Evolutionary conservation across 495 filamentous ascomycete genomes (phyloP).

Genomic region (Achaetomiella virescens): DNA sequence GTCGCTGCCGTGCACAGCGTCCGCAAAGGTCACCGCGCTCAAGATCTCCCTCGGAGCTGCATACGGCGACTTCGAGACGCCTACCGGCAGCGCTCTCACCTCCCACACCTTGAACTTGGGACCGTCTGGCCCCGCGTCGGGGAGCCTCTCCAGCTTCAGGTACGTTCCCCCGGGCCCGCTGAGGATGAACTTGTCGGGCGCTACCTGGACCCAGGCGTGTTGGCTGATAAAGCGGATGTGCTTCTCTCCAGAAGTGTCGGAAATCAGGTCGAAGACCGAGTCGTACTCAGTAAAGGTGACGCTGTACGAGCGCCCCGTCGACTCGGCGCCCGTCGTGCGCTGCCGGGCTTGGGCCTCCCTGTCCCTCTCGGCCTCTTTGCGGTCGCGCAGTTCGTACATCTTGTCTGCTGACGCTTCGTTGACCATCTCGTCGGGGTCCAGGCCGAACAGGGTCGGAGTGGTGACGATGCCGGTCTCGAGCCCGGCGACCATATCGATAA

Average conservation of each 20-base stretch:
- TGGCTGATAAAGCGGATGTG: slow-evolving; percentile 71
- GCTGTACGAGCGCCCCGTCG: slow-evolving; percentile 22
- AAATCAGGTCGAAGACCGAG: slow-evolving; percentile 77
- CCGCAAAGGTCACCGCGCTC: slow-evolving; percentile 50
- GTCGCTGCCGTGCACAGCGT: slow-evolving; percentile 77
- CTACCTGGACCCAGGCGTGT: slow-evolving; percentile 74
- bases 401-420: slow-evolving; percentile 51
- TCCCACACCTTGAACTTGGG: slow-evolving; percentile 34
- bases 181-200: slow-evolving; percentile 58
- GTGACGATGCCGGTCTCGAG: slow-evolving; percentile 77
- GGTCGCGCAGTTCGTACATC: slow-evolving; percentile 48
- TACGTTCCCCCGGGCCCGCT: slow-evolving; percentile 48
- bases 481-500: slow-evolving; percentile 93
- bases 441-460: slow-evolving; percentile 85
- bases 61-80: slow-evolving; percentile 47
- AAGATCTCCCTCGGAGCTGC: slow-evolving; percentile 62
- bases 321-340: not conserved
- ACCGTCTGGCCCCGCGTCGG: slow-evolving; percentile 6
- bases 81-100: slow-evolving; percentile 30
- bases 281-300: slow-evolving; percentile 84
- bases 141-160: slow-evolving; percentile 54
- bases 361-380: slow-evolving; percentile 34
- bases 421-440: slow-evolving; percentile 79
- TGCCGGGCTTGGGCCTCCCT: slow-evolving; percentile 20
- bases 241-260: slow-evolving; percentile 68